phyloP scores from a whole-genome alignment of 2,329 filamentous ascomycete species.

The Emergomyces orientalis region DNA sequence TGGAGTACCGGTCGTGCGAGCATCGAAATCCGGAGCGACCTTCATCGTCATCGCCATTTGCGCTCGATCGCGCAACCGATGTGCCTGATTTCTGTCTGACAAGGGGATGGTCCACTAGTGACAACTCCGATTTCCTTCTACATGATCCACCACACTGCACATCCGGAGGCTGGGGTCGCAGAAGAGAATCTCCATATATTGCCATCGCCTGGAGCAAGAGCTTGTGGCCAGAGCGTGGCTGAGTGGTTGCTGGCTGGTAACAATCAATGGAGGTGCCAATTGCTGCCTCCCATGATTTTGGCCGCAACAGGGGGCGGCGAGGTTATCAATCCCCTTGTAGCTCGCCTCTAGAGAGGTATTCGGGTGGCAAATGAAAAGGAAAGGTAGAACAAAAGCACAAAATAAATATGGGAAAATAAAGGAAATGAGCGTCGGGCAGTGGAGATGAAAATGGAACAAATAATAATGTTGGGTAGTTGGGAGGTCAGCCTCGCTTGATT shows the following conservation, averaged over 20 bases:
- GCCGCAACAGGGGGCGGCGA: slow-evolving; percentile 7
- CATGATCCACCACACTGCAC: slow-evolving; percentile 10
- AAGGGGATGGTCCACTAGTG: slow-evolving; percentile 12
- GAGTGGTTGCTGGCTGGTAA: background rate
- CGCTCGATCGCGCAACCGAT: slow-evolving; percentile 12
- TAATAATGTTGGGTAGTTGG: background rate
- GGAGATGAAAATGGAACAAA: background rate
- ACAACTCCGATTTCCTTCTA: slow-evolving; percentile 11
- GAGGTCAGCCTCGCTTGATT: background rate
- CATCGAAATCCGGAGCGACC: slow-evolving; percentile 1
- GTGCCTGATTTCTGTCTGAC: slow-evolving; percentile 14
- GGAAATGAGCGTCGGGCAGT: background rate
- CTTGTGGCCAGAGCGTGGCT: background rate
- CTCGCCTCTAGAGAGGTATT: background rate
- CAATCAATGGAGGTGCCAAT: slow-evolving; percentile 3
- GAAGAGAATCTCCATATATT: slow-evolving; percentile 5
- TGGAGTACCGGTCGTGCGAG: background rate
- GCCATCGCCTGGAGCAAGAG: slow-evolving; percentile 6
- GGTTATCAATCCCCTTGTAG: slow-evolving; percentile 7
- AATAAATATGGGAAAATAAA: background rate
- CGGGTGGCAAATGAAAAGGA: background rate
- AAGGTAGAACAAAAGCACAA: background rate
- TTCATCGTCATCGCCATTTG: slow-evolving; percentile 14
- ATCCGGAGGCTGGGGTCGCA: slow-evolving; percentile 6
- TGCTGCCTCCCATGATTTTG: slow-evolving; percentile 6